Conservation (phyloP, 2,329 filamentous ascomycete species). For the Diplodia scrobiculata region DNA sequence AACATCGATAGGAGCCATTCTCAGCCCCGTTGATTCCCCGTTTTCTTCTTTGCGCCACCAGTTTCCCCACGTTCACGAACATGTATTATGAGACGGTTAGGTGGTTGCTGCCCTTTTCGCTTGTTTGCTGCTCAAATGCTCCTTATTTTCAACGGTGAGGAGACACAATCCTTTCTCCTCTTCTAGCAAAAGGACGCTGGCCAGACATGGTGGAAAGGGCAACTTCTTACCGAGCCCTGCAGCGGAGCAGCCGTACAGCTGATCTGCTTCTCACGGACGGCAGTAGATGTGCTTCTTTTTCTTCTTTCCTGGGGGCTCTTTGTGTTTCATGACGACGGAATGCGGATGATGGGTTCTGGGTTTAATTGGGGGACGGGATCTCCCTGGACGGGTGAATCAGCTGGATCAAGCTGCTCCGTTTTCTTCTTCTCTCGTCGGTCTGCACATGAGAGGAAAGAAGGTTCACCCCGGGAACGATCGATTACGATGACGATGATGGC, state of each 20-base stretch:
- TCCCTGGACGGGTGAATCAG: not conserved
- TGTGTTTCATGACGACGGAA: slow-evolving; percentile 19
- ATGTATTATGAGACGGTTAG: slow-evolving; percentile 27
- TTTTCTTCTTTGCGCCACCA: slow-evolving; percentile 11
- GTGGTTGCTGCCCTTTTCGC: slow-evolving; percentile 3
- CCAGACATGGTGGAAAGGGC: not conserved
- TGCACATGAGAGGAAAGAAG: not conserved
- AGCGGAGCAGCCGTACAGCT: not conserved
- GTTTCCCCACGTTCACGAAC: slow-evolving; percentile 15
- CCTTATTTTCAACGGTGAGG: not conserved
- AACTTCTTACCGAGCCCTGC: not conserved
- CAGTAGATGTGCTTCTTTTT: slow-evolving; percentile 13
- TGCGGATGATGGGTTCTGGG: slow-evolving; percentile 5
- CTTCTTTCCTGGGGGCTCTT: slow-evolving; percentile 5
- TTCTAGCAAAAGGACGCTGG: not conserved
- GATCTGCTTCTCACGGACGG: not conserved
- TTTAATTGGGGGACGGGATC: slow-evolving; percentile 14
- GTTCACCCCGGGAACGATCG: not conserved
- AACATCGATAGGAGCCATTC: slow-evolving; percentile 25
- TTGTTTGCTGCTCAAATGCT: not conserved
- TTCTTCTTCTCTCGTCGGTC: not conserved
- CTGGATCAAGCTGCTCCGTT: not conserved
- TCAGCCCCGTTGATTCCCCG: slow-evolving; percentile 23
- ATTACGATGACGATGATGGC: not conserved
- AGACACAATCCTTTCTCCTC: not conserved